Conservation (phyloP, 768 basidiomycete genomes). For the Leucocoprinus birnbaumii region DNA sequence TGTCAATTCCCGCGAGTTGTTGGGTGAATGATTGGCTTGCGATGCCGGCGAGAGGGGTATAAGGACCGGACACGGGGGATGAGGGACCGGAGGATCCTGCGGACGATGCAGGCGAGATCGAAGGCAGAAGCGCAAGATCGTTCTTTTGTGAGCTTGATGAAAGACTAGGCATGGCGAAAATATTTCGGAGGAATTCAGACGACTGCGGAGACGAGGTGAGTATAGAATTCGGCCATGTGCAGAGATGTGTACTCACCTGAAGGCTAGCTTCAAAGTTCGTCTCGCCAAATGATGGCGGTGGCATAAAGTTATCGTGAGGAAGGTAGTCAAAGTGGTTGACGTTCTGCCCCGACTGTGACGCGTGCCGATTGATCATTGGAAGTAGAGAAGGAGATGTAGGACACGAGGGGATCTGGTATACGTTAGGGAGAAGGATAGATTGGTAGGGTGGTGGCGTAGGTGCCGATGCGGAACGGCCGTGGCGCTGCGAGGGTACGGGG, state of each 20-base stretch:
- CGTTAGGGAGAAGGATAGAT: constrained; percentile 65
- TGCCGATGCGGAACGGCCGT: constrained; percentile 44
- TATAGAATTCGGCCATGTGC: constrained; percentile 8
- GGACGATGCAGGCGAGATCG: constrained; percentile 49
- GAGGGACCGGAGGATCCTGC: constrained; percentile 46
- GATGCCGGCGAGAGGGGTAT: constrained; percentile 40
- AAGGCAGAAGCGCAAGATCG: constrained; percentile 28
- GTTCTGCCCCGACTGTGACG: constrained; percentile 47
- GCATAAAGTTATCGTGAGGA: constrained; percentile 40
- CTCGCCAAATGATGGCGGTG: constrained; percentile 33
- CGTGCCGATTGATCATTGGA: constrained; percentile 60
- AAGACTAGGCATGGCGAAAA: constrained; percentile 35
- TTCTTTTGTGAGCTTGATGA: constrained; percentile 11
- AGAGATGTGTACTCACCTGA: constrained; percentile 29
- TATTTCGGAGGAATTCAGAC: constrained; percentile 47
- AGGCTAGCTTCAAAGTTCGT: constrained; percentile 44
- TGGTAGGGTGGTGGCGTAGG: constrained; percentile 71
- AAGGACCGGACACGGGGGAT: constrained; percentile 47
- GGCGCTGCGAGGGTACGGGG: constrained; percentile 26
- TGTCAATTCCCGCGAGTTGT: constrained; percentile 9
- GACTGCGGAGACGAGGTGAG: constrained; percentile 29
- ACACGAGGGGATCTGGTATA: constrained; percentile 56
- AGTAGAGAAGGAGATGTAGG: constrained; percentile 59
- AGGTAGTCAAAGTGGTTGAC: constrained; percentile 54
- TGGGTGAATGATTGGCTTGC: constrained; percentile 23